Evolutionary conservation across 257 asterid genomes (phyloP).

Genomic region (Lantana camara): DNA sequence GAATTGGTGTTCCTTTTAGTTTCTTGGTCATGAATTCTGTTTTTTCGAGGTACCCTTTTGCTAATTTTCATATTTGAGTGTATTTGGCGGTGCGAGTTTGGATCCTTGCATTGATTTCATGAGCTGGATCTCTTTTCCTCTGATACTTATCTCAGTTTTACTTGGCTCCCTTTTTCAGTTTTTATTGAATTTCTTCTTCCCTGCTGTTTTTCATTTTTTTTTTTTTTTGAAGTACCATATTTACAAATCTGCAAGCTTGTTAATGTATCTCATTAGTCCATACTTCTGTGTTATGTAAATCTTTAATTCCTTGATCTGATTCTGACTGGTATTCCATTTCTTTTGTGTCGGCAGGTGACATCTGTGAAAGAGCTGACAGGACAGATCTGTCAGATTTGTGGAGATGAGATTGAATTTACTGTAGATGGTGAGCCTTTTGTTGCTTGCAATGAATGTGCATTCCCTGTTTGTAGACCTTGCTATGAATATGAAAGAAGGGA

Average conservation of each 20-base stretch:
- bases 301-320: conserved; percentile 28
- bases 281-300: neutral
- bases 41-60: conserved; percentile 16
- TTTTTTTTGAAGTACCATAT: neutral
- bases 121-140: neutral
- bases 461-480: conserved; percentile 73
- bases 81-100: conserved; percentile 25
- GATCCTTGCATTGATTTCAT: conserved; percentile 8
- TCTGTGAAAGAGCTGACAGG: conserved; percentile 63
- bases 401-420: conserved; percentile 64
- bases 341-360: conserved; percentile 46
- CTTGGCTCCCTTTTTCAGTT: conserved; percentile 25
- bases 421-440: conserved; percentile 68
- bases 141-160: conserved; percentile 19
- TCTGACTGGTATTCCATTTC: neutral
- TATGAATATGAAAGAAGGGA: conserved; percentile 92
- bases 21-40: conserved; percentile 21
- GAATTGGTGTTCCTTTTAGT: neutral
- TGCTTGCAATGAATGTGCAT: conserved; percentile 85
- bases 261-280: neutral
- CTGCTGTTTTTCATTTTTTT: conserved; percentile 13
- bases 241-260: conserved; percentile 22
- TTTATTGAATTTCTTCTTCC: conserved; percentile 16
- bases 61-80: conserved; percentile 22
- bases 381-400: conserved; percentile 83